A percentile compares a stretch with the other conserved stretches of the same genome.
These are phyloP conservation scores for Wallacemonas sp. DNA, from an alignment of 208 protist genomes.

Conservation along the genomic window DNA sequence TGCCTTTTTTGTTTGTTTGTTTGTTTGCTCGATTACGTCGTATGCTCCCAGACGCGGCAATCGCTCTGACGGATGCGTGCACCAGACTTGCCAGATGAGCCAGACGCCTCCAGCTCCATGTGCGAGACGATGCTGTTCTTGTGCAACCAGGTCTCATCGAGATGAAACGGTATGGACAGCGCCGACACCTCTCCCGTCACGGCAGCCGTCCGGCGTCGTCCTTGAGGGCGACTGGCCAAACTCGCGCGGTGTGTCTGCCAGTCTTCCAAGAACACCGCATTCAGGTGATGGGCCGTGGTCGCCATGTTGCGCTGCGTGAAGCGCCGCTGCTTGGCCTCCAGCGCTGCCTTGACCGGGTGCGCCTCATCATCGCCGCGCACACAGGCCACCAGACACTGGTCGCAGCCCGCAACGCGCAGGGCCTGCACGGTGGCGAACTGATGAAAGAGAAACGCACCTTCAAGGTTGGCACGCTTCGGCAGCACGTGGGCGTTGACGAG, in stretches of 20 bases:
- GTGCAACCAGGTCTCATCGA: conserved; percentile 34
- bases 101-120: conserved; percentile 1
- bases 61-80: conserved; percentile 13
- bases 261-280: not conserved
- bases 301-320: conserved; percentile 10
- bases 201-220: too few relatives aligned
- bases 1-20: conserved; percentile 16
- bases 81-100: not conserved
- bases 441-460: conserved; percentile 38
- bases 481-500: conserved; percentile 82
- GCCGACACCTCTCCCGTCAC: not conserved
- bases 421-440: conserved; percentile 73
- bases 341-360: not conserved
- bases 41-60: conserved; percentile 45
- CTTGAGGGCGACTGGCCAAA: too few relatives aligned
- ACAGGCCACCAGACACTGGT: conserved; percentile 68
- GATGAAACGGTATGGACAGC: conserved; percentile 15
- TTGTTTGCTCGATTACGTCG: conserved; percentile 21
- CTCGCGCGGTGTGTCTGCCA: not conserved
- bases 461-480: conserved; percentile 24
- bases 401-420: conserved; percentile 57
- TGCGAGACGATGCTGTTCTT: conserved; percentile 13
- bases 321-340: conserved; percentile 13
- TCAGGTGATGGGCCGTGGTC: not conserved
- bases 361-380: conserved; percentile 6